Evolutionary conservation across 2,329 filamentous ascomycete species (phyloP), one percentile per base, ranked within the genome.

Genomic region (Xylaria polymorpha): DNA sequence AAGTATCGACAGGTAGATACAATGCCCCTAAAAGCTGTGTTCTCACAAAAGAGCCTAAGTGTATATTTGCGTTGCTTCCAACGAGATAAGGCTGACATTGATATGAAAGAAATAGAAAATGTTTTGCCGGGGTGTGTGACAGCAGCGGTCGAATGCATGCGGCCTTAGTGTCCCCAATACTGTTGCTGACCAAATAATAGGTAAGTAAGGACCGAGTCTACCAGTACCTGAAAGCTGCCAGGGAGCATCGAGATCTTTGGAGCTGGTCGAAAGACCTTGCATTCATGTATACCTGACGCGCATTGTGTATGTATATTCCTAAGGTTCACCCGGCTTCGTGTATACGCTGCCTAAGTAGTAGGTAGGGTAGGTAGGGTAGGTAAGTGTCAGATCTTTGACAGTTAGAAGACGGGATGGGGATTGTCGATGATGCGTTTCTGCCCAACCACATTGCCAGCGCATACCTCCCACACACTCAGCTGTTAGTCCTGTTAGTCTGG

Each of bases 371-470:
- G 25, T 29, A 2, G 25, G 25, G 25, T 29, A 35, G 39, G 53
- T 59, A 32, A 58, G 3, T 35, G 48, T 65, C 67, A 67, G 53
- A 65, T 60, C 64, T 60, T 55, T 29, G 25, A 41, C n/a, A 29
- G n/a, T 39, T 44, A 41, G 51, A 50, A 51, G 22, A 46, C 46
- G 56, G 55, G 22, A 46, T 44, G n/a, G 56, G 55, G 39, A 44
- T 64, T 64, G 62, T 65, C 20, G 67, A 66, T 57, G 66, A 73
- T 72, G 72, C 70, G 70, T 73, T 66, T 72, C 70, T 72, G 77
- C 77, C 77, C 77, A 79, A 78, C 77, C 75, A 77, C 62, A 75
- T 75, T 79, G 77, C 77, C 77, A 79, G 75, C 77, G 74, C 77
- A 79, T 77, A 73, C 67, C 71, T 72, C 68, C 67, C 69, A 71